These are phyloP conservation scores for Pisolithus albus DNA, from an alignment of 768 basidiomycete species.

Conservation along the genomic window DNA sequence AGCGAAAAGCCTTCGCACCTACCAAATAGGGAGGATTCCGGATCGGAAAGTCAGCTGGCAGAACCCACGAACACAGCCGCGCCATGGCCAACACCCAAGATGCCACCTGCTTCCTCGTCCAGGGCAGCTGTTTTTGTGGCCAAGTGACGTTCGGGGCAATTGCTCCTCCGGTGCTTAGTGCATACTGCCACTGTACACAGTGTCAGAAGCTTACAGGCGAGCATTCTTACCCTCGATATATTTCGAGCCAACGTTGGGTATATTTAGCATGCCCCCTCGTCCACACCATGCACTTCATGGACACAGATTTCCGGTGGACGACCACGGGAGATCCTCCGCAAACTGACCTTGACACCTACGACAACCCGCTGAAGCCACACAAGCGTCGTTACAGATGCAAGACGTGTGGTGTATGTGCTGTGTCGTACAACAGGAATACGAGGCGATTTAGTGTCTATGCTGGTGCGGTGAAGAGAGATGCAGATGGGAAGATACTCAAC, in stretches of 20 bases:
- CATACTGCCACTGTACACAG: slow-evolving; percentile 65
- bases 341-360: slow-evolving; percentile 39
- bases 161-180: slow-evolving; percentile 46
- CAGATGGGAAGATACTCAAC: slow-evolving; percentile 40
- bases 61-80: too few relatives aligned
- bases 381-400: slow-evolving; percentile 62
- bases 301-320: slow-evolving; percentile 49
- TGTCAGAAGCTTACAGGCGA: slow-evolving; percentile 57
- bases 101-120: too few relatives aligned
- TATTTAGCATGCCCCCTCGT: slow-evolving; percentile 52
- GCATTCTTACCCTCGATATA: slow-evolving; percentile 8
- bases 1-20: too few relatives aligned
- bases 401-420: slow-evolving; percentile 39
- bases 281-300: slow-evolving; percentile 51
- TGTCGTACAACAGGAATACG: not conserved
- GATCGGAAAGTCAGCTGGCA: too few relatives aligned
- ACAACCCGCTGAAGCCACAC: slow-evolving; percentile 43
- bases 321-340: slow-evolving; percentile 26
- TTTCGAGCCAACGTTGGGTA: not conserved
- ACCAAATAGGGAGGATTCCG: too few relatives aligned
- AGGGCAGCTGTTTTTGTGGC: slow-evolving; percentile 49
- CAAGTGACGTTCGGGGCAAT: slow-evolving; percentile 40
- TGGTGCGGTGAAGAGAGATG: slow-evolving; percentile 46
- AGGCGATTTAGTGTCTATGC: slow-evolving; percentile 54
- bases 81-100: too few relatives aligned